Evolutionary conservation across 179 eudicot genomes (phyloP).

Genomic region (Sideroxylon spinosum): DNA sequence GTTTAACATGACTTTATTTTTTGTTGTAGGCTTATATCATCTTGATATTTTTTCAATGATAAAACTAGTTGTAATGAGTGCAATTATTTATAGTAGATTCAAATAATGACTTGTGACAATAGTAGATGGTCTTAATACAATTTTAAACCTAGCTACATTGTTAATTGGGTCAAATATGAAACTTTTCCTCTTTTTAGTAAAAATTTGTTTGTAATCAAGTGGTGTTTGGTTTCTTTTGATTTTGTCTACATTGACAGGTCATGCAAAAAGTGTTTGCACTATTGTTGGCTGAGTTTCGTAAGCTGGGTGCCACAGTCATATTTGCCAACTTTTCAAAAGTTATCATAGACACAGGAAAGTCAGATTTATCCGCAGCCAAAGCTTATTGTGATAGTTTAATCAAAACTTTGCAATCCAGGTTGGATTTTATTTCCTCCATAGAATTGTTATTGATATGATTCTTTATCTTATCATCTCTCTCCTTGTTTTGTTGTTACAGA

Average conservation of each 20-base stretch:
- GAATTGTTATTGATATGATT: constrained; percentile 7
- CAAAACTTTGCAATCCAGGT: constrained; percentile 79
- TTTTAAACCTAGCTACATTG: neutral
- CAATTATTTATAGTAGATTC: neutral
- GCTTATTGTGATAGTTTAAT: constrained; percentile 89
- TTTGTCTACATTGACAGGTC: constrained; percentile 39
- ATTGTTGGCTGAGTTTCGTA: constrained; percentile 86
- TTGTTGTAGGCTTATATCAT: neutral
- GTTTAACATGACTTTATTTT: neutral
- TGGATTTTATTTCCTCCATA: constrained; percentile 13
- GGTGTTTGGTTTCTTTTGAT: neutral
- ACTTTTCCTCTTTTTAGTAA: neutral
- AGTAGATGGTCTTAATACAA: constrained; percentile 1
- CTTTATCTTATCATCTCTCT: constrained; percentile 8
- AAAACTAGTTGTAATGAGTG: neutral
- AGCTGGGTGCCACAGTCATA: constrained; percentile 79
- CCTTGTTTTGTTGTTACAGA: constrained; percentile 30
- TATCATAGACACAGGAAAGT: constrained; percentile 85
- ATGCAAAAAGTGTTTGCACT: constrained; percentile 97
- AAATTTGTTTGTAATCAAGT: neutral
- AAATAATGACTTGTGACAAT: neutral
- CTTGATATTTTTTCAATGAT: neutral
- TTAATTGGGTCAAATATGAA: neutral
- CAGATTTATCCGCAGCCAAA: constrained; percentile 77
- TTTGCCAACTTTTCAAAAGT: constrained; percentile 86